Evolutionary conservation across 192 early-diverging fungal genomes (phyloP).

Genomic region (Backusella tarrabulga): DNA sequence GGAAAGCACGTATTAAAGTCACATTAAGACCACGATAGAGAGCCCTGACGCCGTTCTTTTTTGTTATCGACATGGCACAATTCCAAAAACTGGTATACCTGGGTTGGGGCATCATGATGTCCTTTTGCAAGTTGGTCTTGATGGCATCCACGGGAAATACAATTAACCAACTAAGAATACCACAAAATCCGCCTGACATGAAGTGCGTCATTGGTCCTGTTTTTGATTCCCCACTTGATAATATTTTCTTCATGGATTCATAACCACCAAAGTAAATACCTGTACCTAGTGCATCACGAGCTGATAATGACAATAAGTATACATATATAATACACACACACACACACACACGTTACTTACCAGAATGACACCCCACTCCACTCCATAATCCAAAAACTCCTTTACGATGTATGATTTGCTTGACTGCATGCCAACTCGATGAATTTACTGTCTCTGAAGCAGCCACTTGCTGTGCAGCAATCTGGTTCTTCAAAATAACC

Average conservation of each 20-base stretch:
- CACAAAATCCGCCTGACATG: constrained; percentile 73
- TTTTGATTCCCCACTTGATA: constrained; percentile 15
- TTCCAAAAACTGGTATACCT: constrained; percentile 40
- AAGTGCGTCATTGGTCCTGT: constrained; percentile 71
- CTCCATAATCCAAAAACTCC: constrained; percentile 47
- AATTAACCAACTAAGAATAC: constrained; percentile 73
- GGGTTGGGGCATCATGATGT: constrained; percentile 54
- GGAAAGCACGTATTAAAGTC: constrained; percentile 74
- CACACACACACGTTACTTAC: constrained; percentile 5
- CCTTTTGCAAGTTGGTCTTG: constrained; percentile 75
- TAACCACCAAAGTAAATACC: constrained; percentile 74
- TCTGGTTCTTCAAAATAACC: background rate
- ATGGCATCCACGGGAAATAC: constrained; percentile 79
- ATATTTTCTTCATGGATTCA: constrained; percentile 52
- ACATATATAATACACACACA: background rate
- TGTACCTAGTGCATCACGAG: constrained; percentile 67
- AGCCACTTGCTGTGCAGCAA: background rate
- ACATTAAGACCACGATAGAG: constrained; percentile 75
- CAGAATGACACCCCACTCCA: constrained; percentile 44
- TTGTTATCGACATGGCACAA: constrained; percentile 52
- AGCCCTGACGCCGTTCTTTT: constrained; percentile 52
- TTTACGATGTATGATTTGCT: constrained; percentile 47
- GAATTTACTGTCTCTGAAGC: background rate
- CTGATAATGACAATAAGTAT: constrained; percentile 7
- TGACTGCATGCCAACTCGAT: constrained; percentile 53